Percentiles rank a stretch among this genome's conserved stretches.
Evolutionary conservation across 768 basidiomycete genomes (phyloP).

Genomic region (Mycena vulgaris): DNA sequence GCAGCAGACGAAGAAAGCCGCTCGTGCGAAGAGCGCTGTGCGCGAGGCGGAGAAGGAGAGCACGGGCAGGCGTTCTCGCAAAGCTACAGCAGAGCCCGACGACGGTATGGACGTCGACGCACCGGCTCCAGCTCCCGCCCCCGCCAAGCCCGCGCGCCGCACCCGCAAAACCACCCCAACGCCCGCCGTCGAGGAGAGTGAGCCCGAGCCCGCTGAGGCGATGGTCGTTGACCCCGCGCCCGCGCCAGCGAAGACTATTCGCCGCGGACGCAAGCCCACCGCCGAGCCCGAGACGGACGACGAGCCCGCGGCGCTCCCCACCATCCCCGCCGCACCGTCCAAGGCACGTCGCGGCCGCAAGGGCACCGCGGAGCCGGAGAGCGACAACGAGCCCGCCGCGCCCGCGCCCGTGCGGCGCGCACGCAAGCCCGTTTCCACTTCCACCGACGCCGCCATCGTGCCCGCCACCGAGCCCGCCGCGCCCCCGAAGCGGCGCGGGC

Average conservation of each 20-base stretch:
- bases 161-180: too few species aligned
- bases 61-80: neutral
- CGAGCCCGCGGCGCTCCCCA: slow-evolving; percentile 35
- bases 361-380: slow-evolving; percentile 32
- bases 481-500: slow-evolving; percentile 21
- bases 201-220: slow-evolving; percentile 13
- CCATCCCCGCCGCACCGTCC: slow-evolving; percentile 25
- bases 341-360: slow-evolving; percentile 32
- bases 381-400: slow-evolving; percentile 19
- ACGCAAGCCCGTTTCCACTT: slow-evolving; percentile 30
- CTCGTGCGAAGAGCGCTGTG: neutral
- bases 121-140: neutral
- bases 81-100: slow-evolving; percentile 13
- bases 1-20: neutral
- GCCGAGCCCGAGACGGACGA: slow-evolving; percentile 24
- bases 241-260: slow-evolving; percentile 10
- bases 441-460: neutral
- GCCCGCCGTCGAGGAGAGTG: too few species aligned
- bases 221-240: slow-evolving; percentile 18
- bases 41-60: neutral
- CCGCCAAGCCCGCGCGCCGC: neutral
- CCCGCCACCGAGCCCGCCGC: slow-evolving; percentile 31
- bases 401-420: slow-evolving; percentile 13
- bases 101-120: slow-evolving; percentile 26
- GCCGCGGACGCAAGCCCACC: slow-evolving; percentile 14